Percentiles rank a stretch among this genome's conserved stretches.
These are phyloP conservation scores for Retiboletus flavoniger DNA, from an alignment of 1,284 basidiomycete species.

Conservation along the genomic window DNA sequence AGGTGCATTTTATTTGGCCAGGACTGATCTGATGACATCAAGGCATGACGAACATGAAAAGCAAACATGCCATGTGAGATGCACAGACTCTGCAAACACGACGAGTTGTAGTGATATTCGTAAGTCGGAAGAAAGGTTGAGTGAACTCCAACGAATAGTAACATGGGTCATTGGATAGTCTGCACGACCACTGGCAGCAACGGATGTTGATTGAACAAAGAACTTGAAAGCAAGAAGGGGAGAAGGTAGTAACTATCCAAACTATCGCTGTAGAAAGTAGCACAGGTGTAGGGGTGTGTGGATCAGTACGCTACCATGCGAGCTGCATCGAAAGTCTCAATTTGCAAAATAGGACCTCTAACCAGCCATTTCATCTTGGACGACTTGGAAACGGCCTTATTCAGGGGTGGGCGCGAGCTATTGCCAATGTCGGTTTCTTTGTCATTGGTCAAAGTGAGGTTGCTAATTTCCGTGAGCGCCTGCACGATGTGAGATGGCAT, in stretches of 20 bases:
- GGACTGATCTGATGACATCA: no score
- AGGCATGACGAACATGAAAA: conserved; percentile 16
- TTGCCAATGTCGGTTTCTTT: no score
- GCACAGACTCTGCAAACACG: conserved; percentile 7
- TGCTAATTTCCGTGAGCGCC: conserved; percentile 29
- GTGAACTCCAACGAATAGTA: conserved; percentile 8
- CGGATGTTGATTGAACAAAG: conserved; percentile 2
- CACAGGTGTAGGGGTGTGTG: not conserved
- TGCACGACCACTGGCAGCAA: conserved; percentile 14
- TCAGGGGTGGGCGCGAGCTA: conserved; percentile 66
- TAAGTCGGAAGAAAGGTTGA: conserved; percentile 10
- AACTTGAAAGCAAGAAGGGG: conserved; percentile 9
- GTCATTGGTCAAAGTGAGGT: no score
- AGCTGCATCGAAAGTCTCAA: conserved; percentile 63
- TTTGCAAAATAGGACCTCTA: conserved; percentile 48
- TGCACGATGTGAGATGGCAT: conserved; percentile 42
- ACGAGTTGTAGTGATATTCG: conserved; percentile 11
- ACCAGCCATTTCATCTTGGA: conserved; percentile 54
- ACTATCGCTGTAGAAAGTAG: conserved; percentile 1
- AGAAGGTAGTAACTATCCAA: conserved; percentile 2
- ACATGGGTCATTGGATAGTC: conserved; percentile 2
- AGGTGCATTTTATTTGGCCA: no score
- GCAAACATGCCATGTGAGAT: conserved; percentile 16
- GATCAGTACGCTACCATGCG: conserved; percentile 42
- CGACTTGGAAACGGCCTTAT: conserved; percentile 46